Evolutionary conservation across 2,329 filamentous ascomycete species (phyloP), one percentile per base, ranked within the genome.

Genomic region (Leptosphaerulina australis): DNA sequence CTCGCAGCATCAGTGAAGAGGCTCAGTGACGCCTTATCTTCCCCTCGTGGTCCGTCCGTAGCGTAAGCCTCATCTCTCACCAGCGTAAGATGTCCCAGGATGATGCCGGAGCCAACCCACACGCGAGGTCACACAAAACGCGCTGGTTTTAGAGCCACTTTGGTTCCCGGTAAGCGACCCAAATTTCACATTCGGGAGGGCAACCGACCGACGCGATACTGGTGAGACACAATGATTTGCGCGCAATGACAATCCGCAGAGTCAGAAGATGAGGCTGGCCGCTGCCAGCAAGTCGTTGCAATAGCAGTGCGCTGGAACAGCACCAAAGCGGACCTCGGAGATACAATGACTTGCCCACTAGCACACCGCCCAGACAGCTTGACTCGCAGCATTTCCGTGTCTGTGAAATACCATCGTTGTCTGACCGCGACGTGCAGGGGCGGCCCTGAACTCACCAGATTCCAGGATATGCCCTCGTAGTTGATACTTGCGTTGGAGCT

Each of bases 131-230:
- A 28, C 24, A 34, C 44, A 43, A 52, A 47, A 44, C 51, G 24
- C 38, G 38, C 47, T 21, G 44, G 47, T 24, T 38, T 25, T n/a
- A 12, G 24, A 34, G 18, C 47, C 34, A 50, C 11, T 34, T 49
- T 56, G 55, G 53, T 34, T 53, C 46, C 53, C 53, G 56, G 50
- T 47, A 41, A 59, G 56, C 47, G 47, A 54, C 44, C 58, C 58
- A 56, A 43, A 54, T 31, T 51, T 33, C 38, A 22, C 12, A n/a
- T 5, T 37, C 28, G 36, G 36, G 26, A 37, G 26, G 26, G 14
- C 22, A 43, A 50, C 29, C 20, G 24, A 36, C 28, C 36, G 30
- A 41, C 35, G 20, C 36, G 30, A 35, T 21, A 41, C 20, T 41
- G 41, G 41, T 51, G 41, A 40, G 41, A 51, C 35, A 15, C 6